Evolutionary conservation across 2,329 filamentous ascomycete species (phyloP), one percentile per base, ranked within the genome.

Genomic region (Neocatenulostroma microsporum): DNA sequence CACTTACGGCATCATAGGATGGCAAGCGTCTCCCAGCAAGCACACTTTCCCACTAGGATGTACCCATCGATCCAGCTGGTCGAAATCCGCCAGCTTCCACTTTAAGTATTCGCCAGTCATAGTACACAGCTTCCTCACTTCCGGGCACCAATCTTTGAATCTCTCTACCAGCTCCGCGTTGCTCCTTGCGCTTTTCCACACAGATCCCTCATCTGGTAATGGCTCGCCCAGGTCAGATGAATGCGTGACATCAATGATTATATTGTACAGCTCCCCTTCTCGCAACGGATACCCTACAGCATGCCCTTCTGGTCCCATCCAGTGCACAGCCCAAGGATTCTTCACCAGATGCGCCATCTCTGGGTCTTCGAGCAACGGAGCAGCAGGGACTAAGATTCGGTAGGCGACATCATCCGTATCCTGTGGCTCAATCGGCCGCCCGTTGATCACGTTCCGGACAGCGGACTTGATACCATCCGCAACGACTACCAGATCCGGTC

Each of bases 1-100:
- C n/a, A n/a, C n/a, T n/a, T n/a, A n/a, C 1, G 78, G 79, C 31
- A 82, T 70, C 14, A 77, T 82, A 2, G 78, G 76, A 51, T 83
- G 78, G 55, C 76, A 80, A 3, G 77, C 72, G 50, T 83, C 78
- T 30, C 78, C 79, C 8, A 80, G 56, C 11, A 82, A 64, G 3
- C 68, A 72, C 2, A 73, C 72, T 30, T 62, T 63, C 21, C 74
- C 75, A 1, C 46, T 49, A 0, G 57, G 52, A 48, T 73, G 66
- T 6, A 72, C 64, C 78, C 76, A 82, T 2, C 66, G 70, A 1
- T 70, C 63, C 19, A 82, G 63, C 4, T 69, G 66, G 41, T 67
- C 67, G 50, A 79, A 73, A 39, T 74, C 69, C 41, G 75, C 70
- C 36, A 82, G 63, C 41, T 72, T 70, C 78, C 78, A 81, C 57